These are phyloP conservation scores for Alternaria sp. DNA, from an alignment of 2,329 filamentous ascomycete genomes.

Conservation along the genomic window DNA sequence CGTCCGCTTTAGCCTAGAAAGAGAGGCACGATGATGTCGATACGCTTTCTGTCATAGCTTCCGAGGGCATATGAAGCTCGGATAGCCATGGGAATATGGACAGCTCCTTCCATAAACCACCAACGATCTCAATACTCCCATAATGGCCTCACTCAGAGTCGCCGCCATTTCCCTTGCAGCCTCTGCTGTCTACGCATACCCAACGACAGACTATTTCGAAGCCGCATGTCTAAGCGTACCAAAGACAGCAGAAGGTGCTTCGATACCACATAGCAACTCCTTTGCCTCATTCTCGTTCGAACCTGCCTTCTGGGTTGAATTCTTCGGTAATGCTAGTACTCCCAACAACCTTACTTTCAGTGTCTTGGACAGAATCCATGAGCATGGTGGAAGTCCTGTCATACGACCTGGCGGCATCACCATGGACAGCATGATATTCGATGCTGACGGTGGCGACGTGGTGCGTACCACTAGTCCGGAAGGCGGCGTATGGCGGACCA, in stretches of 20 bases:
- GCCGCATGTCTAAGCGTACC: background rate
- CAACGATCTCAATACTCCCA: background rate
- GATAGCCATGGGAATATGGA: background rate
- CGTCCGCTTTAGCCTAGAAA: background rate
- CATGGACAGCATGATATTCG: slow-evolving; percentile 17
- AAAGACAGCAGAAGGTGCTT: slow-evolving; percentile 8
- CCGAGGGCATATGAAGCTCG: background rate
- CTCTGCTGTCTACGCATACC: background rate
- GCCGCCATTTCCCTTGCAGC: slow-evolving; percentile 1
- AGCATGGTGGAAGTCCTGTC: slow-evolving; percentile 14
- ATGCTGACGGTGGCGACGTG: slow-evolving; percentile 3
- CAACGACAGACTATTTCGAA: background rate
- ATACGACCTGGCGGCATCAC: slow-evolving; percentile 16
- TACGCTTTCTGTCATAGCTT: background rate
- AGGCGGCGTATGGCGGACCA: slow-evolving; percentile 16
- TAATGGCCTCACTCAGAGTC: background rate
- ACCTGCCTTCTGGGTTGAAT: slow-evolving; percentile 19
- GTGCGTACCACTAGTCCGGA: slow-evolving; percentile 12
- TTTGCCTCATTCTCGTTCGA: slow-evolving; percentile 18
- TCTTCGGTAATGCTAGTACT: slow-evolving; percentile 15
- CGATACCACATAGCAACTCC: slow-evolving; percentile 14
- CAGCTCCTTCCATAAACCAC: background rate
- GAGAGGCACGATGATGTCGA: background rate
- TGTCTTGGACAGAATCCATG: slow-evolving; percentile 7
- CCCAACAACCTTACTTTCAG: slow-evolving; percentile 10